These are phyloP conservation scores for Auxenochlorella pyrenoidosa DNA, from an alignment of 139 green algal genomes.

Conservation along the genomic window DNA sequence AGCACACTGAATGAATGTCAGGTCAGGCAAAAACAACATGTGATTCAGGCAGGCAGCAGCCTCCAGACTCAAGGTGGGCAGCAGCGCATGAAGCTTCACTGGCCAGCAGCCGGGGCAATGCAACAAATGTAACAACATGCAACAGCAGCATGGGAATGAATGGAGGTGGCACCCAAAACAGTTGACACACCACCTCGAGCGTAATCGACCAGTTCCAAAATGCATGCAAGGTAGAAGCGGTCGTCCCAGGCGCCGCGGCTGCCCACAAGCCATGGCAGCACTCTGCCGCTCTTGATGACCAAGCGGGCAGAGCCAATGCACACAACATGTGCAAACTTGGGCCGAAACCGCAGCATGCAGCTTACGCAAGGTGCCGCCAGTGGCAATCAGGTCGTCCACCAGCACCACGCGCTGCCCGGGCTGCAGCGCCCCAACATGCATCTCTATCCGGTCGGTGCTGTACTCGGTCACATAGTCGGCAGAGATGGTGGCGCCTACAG, in stretches of 20 bases:
- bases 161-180: too few relatives aligned
- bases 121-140: neutral
- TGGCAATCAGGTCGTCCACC: conserved; percentile 98
- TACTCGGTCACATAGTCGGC: conserved; percentile 92
- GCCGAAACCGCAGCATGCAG: neutral
- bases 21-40: neutral
- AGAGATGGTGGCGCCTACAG: conserved; percentile 84
- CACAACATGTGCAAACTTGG: neutral
- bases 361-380: conserved; percentile 93
- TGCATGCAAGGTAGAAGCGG: too few relatives aligned
- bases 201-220: too few relatives aligned
- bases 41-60: too few relatives aligned
- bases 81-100: neutral
- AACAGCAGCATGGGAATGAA: neutral
- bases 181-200: too few relatives aligned
- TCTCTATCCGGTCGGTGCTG: conserved; percentile 95
- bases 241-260: too few relatives aligned
- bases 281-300: neutral
- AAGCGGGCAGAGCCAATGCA: neutral
- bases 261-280: too few relatives aligned
- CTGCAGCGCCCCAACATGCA: conserved; percentile 91
- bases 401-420: conserved; percentile 90
- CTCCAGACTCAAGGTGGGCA: neutral
- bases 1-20: neutral
- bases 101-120: neutral